These are phyloP conservation scores for Mallotus nudiflorus DNA, from an alignment of 345 rosid species.

Conservation along the genomic window DNA sequence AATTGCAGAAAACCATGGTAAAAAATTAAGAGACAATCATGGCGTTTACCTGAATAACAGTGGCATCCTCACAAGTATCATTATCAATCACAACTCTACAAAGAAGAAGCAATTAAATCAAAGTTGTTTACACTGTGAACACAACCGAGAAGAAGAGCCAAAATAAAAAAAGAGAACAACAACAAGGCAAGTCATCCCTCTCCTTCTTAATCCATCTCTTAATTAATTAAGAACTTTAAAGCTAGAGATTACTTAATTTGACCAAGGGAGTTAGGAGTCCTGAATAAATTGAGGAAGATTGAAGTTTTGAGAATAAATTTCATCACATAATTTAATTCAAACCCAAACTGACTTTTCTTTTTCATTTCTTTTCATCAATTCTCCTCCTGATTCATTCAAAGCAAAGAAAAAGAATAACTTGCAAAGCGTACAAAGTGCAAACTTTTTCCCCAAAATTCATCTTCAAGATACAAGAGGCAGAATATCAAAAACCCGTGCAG, in stretches of 20 bases:
- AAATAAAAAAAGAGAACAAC: neutral
- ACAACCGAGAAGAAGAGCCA: neutral
- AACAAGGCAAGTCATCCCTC: neutral
- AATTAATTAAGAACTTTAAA: neutral
- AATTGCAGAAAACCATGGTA: slow-evolving; percentile 1
- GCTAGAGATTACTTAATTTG: neutral
- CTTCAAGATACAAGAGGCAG: slow-evolving; percentile 8
- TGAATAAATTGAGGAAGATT: too few species aligned
- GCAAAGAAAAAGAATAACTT: slow-evolving; percentile 8
- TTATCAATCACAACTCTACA: slow-evolving; percentile 86
- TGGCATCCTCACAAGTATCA: slow-evolving; percentile 61
- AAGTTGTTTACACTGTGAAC: slow-evolving; percentile 1
- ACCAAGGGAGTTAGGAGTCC: neutral
- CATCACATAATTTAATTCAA: too few species aligned
- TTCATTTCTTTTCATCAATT: neutral
- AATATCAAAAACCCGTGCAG: neutral
- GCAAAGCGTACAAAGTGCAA: slow-evolving; percentile 5
- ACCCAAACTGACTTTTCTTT: slow-evolving; percentile 2
- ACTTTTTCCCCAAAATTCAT: neutral
- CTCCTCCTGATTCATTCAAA: neutral
- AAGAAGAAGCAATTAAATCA: slow-evolving; percentile 15
- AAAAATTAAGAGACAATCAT: neutral
- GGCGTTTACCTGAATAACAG: slow-evolving; percentile 61
- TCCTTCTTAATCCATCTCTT: too few species aligned
- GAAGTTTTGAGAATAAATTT: neutral